Conservation (phyloP, 345 rosid genomes). For the Camelina sativa region DNA sequence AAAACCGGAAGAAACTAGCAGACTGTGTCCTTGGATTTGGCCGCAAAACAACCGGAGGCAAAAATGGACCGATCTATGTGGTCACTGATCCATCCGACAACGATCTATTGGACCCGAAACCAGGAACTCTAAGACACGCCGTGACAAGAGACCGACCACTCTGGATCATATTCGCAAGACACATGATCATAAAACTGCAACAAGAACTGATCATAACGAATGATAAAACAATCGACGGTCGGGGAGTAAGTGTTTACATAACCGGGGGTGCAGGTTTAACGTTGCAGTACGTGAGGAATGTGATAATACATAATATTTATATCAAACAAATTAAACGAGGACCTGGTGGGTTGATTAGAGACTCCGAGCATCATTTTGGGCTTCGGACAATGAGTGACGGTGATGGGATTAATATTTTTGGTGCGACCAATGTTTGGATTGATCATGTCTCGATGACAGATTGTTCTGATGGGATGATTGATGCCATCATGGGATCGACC, state of each 20-base stretch:
- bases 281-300: slow-evolving; percentile 64
- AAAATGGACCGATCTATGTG: slow-evolving; percentile 54
- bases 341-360: slow-evolving; percentile 67
- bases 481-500: slow-evolving; percentile 63
- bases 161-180: slow-evolving; percentile 68
- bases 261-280: slow-evolving; percentile 70
- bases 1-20: slow-evolving; percentile 58
- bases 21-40: slow-evolving; percentile 77
- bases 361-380: slow-evolving; percentile 65
- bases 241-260: slow-evolving; percentile 67
- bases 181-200: slow-evolving; percentile 69
- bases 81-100: slow-evolving; percentile 65
- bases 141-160: slow-evolving; percentile 70
- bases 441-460: slow-evolving; percentile 72
- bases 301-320: slow-evolving; percentile 70
- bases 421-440: slow-evolving; percentile 64
- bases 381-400: slow-evolving; percentile 61
- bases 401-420: slow-evolving; percentile 65
- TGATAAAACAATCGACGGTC: slow-evolving; percentile 77
- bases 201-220: slow-evolving; percentile 61
- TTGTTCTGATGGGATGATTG: slow-evolving; percentile 64
- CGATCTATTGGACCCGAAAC: slow-evolving; percentile 57
- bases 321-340: slow-evolving; percentile 52
- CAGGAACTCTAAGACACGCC: slow-evolving; percentile 77
- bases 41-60: slow-evolving; percentile 66